Conservation (phyloP, 2,329 filamentous ascomycete genomes). For the Penicillium sp. region DNA sequence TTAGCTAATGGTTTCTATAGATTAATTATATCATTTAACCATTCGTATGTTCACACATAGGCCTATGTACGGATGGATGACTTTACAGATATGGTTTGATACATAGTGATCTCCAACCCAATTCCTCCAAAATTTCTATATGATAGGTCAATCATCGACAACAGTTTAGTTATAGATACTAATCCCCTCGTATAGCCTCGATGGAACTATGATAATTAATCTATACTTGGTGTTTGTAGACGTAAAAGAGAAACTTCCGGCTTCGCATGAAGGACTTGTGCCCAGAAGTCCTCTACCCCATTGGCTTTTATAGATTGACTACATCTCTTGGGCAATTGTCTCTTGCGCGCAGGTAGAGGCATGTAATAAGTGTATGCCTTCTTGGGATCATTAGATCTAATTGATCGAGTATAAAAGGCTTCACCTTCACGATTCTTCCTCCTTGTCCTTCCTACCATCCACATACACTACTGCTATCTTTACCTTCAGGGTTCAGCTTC, state of each 20-base stretch:
- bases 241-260: background rate
- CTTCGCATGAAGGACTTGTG: background rate
- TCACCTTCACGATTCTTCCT: background rate
- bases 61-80: background rate
- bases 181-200: background rate
- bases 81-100: background rate
- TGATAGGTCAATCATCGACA: background rate
- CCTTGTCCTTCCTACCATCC: background rate
- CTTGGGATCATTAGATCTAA: background rate
- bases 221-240: background rate
- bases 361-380: background rate
- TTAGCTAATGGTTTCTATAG: too few species aligned
- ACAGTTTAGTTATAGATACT: background rate
- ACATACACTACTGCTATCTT: too few species aligned
- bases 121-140: background rate
- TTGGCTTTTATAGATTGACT: too few species aligned
- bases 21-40: too few species aligned
- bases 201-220: background rate
- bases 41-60: too few species aligned
- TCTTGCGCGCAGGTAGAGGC: background rate
- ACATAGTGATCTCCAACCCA: background rate
- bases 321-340: background rate
- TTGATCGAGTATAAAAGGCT: background rate
- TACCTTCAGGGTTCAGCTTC: background rate
- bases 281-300: background rate